Conservation (phyloP, 768 basidiomycete genomes). For the Pholiota microspora region DNA sequence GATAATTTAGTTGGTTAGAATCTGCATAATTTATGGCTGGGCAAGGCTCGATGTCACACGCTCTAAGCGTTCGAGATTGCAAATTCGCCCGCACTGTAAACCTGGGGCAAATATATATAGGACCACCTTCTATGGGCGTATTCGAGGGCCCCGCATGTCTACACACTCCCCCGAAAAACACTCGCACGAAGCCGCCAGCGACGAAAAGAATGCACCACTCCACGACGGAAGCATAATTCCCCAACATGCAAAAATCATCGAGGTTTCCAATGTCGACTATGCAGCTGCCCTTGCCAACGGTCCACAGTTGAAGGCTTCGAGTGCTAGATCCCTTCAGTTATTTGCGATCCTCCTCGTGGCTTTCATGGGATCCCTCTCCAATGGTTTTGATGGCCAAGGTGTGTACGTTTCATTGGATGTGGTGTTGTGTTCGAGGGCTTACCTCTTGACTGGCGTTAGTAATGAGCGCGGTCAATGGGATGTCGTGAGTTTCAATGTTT, state of each 20-base stretch:
- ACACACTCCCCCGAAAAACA: conserved; percentile 13
- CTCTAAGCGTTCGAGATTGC: not conserved
- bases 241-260: conserved; percentile 22
- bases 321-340: conserved; percentile 37
- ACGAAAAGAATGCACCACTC: conserved; percentile 11
- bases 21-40: not conserved
- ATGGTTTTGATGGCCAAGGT: conserved; percentile 48
- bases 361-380: conserved; percentile 45
- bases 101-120: not conserved
- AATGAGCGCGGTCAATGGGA: conserved; percentile 47
- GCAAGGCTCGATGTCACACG: not conserved
- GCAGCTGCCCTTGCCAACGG: conserved; percentile 43
- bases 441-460: conserved; percentile 23
- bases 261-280: conserved; percentile 38
- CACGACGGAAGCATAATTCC: not conserved
- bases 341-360: conserved; percentile 40
- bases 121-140: not conserved
- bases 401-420: conserved; percentile 7
- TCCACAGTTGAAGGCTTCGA: conserved; percentile 38
- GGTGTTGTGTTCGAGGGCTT: not conserved
- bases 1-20: not conserved
- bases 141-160: conserved; percentile 14
- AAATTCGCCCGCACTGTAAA: not conserved
- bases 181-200: conserved; percentile 1
- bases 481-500: conserved; percentile 32